These are phyloP conservation scores for Epithele typhae DNA, from an alignment of 768 basidiomycete species.

Conservation along the genomic window DNA sequence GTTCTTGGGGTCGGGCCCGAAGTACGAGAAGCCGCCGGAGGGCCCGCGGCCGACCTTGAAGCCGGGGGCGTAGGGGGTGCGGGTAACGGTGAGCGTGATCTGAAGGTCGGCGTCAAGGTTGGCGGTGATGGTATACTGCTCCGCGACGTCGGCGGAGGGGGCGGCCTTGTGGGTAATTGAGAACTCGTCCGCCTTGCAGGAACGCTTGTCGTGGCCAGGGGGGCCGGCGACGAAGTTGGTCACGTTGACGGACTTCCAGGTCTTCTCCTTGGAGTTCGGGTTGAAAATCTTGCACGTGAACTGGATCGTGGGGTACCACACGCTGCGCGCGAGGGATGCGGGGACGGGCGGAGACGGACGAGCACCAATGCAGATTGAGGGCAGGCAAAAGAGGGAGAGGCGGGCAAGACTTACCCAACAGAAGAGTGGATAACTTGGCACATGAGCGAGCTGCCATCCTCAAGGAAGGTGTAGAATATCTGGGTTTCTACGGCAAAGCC, in stretches of 20 bases:
- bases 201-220: conserved; percentile 79
- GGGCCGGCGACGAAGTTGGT: conserved; percentile 73
- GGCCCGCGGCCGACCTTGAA: conserved; percentile 90
- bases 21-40: conserved; percentile 87
- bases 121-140: conserved; percentile 75
- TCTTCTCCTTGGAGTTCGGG: conserved; percentile 63
- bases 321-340: conserved; percentile 37
- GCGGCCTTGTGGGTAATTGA: conserved; percentile 64
- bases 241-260: conserved; percentile 88
- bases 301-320: conserved; percentile 94
- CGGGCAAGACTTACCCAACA: conserved; percentile 64
- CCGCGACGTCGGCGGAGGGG: conserved; percentile 56
- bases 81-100: conserved; percentile 67
- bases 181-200: conserved; percentile 82
- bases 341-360: conserved; percentile 7
- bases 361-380: neutral
- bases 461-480: conserved; percentile 74
- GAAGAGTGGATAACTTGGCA: conserved; percentile 86
- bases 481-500: conserved; percentile 94
- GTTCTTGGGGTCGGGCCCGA: conserved; percentile 62
- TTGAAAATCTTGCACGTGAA: conserved; percentile 89
- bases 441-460: conserved; percentile 76
- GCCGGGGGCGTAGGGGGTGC: conserved; percentile 70
- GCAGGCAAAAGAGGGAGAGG: conserved; percentile 3
- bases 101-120: conserved; percentile 79